phyloP scores from a whole-genome alignment of 1,284 basidiomycete genomes.

The Cryptococcus sp. region DNA sequence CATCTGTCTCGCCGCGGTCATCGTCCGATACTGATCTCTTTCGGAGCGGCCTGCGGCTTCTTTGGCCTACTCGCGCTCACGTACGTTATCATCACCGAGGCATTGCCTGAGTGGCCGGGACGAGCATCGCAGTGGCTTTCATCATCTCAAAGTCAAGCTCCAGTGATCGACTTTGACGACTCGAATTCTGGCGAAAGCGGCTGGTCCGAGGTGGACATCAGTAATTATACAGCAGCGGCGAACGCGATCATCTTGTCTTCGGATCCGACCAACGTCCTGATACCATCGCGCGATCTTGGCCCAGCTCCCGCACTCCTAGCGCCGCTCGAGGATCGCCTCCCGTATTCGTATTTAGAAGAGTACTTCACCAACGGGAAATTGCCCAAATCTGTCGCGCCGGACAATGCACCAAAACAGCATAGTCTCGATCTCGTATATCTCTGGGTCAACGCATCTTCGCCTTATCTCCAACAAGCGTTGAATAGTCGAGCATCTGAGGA shows the following conservation, averaged over 20 bases:
- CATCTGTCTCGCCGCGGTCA: background rate
- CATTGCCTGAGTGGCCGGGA: background rate
- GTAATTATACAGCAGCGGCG: background rate
- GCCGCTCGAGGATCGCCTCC: conserved; percentile 18
- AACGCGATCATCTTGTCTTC: conserved; percentile 3
- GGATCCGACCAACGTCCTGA: conserved; percentile 18
- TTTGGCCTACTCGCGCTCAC: background rate
- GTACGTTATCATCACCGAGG: background rate
- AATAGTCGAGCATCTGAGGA: conserved; percentile 24
- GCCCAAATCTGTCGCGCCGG: background rate
- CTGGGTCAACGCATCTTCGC: conserved; percentile 42
- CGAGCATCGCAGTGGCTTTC: background rate
- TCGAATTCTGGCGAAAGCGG: background rate
- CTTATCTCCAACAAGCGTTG: conserved; percentile 29
- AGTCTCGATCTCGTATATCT: conserved; percentile 43
- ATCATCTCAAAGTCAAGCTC: background rate
- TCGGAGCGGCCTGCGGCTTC: background rate
- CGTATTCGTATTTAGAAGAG: conserved; percentile 16
- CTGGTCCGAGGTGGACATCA: too few species aligned
- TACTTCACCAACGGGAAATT: conserved; percentile 20
- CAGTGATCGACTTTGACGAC: background rate
- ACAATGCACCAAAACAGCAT: conserved; percentile 3
- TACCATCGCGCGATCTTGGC: conserved; percentile 10
- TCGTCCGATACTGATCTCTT: background rate
- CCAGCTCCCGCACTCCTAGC: conserved; percentile 7